Base-by-base conservation (phyloP, 306 rosid genomes). In the cucumber (Cucumis sativus) region DNA sequence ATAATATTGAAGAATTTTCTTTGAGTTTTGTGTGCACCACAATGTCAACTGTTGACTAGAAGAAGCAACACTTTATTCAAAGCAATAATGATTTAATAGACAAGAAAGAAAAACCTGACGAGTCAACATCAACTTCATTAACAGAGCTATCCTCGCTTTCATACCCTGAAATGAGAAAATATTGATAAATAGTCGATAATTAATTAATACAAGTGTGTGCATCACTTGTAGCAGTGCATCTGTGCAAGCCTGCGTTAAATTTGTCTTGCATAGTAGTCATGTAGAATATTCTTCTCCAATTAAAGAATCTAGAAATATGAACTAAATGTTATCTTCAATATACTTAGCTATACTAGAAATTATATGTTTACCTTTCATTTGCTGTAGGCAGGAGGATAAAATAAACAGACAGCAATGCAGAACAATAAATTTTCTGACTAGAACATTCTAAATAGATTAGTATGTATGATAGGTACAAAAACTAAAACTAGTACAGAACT, bases 101-200 rank as follows among this genome's bases (percentile, higher is more conserved):
- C 79, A 39, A 69, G 64, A 79, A 57, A 57, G 41, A 10, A 35
- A 65, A 72, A 75, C 93, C 96, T 73, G 91, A 71, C 8, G 85
- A 74, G 80, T 87, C 85, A 51, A 66, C 80, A 76, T 86, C 89
- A 84, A 83, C 79, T 25, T 84, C 96, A 25, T 85, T 83, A 49
- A 70, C 90, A 33, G 96, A 90, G 88, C 89, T 77, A 80, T 91
- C 97, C 88, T 88, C 98, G 68, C 90, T 85, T 79, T 78, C 76
- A 83, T 88, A 88, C 75, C 98, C 97, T 89, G 84, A 70, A 84
- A 75, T 7, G 71, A 30, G 52, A n/a, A 41, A 28, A 54, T 3
- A 16, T 74, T 54, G 20, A 30, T 10, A 39, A 58, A 17, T 17
- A 68, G 25, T 68, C 35, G 11, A 68, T 10, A 66, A 66, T 35